These are phyloP conservation scores for Talaromyces sp. DNA, from an alignment of 2,329 filamentous ascomycete species.

Conservation along the genomic window DNA sequence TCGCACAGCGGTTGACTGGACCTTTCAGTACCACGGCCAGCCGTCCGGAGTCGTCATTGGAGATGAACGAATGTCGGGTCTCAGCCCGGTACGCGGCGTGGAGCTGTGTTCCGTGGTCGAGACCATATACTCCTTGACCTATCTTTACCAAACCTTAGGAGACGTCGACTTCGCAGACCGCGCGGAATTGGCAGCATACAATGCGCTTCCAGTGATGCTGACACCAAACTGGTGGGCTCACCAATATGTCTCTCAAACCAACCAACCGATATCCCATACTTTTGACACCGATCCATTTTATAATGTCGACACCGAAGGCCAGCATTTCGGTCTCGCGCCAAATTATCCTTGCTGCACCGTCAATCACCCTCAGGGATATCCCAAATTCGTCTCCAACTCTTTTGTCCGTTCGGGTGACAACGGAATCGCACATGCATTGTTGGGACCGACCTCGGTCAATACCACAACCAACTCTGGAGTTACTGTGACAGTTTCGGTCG, in stretches of 20 bases:
- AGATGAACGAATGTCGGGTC: constrained; percentile 45
- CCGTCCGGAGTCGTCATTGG: constrained; percentile 46
- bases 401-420: constrained; percentile 39
- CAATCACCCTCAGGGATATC: constrained; percentile 54
- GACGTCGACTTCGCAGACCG: constrained; percentile 46
- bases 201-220: constrained; percentile 49
- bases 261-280: constrained; percentile 46
- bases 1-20: constrained; percentile 43
- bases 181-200: constrained; percentile 51
- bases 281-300: constrained; percentile 43
- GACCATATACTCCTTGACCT: constrained; percentile 47
- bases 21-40: constrained; percentile 44
- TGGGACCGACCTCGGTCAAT: constrained; percentile 41
- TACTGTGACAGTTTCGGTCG: constrained; percentile 39
- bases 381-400: constrained; percentile 49
- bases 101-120: constrained; percentile 51
- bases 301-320: constrained; percentile 41
- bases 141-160: constrained; percentile 47
- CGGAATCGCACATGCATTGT: constrained; percentile 48
- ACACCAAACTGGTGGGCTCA: constrained; percentile 52
- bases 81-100: constrained; percentile 39
- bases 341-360: constrained; percentile 54
- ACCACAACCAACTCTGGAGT: constrained; percentile 32
- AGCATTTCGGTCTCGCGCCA: constrained; percentile 50
- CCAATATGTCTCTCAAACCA: constrained; percentile 51